These are phyloP conservation scores for Calocera viscosa DNA, from an alignment of 768 basidiomycete genomes.

Conservation along the genomic window DNA sequence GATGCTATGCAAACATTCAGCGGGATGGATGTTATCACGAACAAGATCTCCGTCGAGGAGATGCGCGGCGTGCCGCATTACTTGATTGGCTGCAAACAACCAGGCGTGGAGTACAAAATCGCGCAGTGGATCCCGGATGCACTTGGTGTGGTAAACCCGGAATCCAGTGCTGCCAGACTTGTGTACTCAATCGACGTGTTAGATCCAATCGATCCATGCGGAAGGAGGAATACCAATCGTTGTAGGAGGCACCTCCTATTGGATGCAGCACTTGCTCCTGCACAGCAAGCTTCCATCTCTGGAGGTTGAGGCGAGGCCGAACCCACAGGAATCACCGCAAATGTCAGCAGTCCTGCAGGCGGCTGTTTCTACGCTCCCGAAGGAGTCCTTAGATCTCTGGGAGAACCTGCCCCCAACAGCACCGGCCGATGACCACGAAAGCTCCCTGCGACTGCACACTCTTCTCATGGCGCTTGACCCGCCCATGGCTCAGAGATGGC, in stretches of 20 bases:
- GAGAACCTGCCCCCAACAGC: constrained; percentile 46
- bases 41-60: constrained; percentile 73
- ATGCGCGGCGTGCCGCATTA: constrained; percentile 73
- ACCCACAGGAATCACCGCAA: neutral
- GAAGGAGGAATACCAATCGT: constrained; percentile 76
- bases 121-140: constrained; percentile 84
- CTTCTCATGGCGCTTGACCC: constrained; percentile 62
- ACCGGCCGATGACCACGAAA: constrained; percentile 46
- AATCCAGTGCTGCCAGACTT: neutral
- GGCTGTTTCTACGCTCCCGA: constrained; percentile 28
- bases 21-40: constrained; percentile 86
- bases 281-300: constrained; percentile 49
- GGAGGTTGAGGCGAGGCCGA: neutral
- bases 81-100: constrained; percentile 75
- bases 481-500: constrained; percentile 69
- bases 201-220: constrained; percentile 16
- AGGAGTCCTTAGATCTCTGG: constrained; percentile 31
- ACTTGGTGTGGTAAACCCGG: constrained; percentile 49
- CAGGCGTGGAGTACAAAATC: constrained; percentile 77
- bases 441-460: constrained; percentile 46
- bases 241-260: constrained; percentile 93
- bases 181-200: neutral
- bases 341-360: constrained; percentile 31
- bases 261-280: constrained; percentile 92
- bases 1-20: constrained; percentile 96